A percentile compares a stretch with the other conserved stretches of the same genome.
phyloP scores from a whole-genome alignment of 345 rosid species.

The Arabidopsis suecica region DNA sequence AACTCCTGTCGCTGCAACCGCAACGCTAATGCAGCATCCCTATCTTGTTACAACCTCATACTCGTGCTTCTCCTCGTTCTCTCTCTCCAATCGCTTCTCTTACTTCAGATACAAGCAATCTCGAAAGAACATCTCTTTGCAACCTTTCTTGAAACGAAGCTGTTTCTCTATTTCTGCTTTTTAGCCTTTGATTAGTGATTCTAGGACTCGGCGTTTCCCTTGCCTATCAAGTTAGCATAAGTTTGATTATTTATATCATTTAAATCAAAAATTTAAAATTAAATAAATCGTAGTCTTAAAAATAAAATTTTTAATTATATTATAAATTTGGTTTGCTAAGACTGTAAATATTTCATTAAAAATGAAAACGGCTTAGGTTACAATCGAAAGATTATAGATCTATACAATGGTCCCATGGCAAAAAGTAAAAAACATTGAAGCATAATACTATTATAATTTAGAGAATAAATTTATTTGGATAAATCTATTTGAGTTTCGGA shows the following conservation, averaged over 20 bases:
- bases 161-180: conserved; percentile 33
- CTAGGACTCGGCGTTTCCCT: conserved; percentile 32
- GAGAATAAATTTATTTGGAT: too few relatives aligned
- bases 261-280: too few relatives aligned
- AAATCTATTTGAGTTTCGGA: too few relatives aligned
- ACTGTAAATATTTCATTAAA: too few relatives aligned
- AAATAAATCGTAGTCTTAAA: too few relatives aligned
- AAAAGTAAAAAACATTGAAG: too few relatives aligned
- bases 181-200: conserved; percentile 21
- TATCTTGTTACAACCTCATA: conserved; percentile 59
- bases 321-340: too few relatives aligned
- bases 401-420: too few relatives aligned
- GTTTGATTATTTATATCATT: neutral
- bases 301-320: too few relatives aligned
- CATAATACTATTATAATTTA: too few relatives aligned
- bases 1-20: conserved; percentile 89
- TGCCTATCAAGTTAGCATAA: conserved; percentile 27
- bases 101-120: conserved; percentile 43
- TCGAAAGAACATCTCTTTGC: conserved; percentile 71
- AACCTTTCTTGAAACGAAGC: conserved; percentile 61
- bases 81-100: conserved; percentile 51
- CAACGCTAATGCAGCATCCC: conserved; percentile 77
- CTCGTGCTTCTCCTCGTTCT: conserved; percentile 45
- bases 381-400: too few relatives aligned
- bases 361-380: too few relatives aligned